Conservation (phyloP, 768 basidiomycete species). For the Dentipellis sp. region DNA sequence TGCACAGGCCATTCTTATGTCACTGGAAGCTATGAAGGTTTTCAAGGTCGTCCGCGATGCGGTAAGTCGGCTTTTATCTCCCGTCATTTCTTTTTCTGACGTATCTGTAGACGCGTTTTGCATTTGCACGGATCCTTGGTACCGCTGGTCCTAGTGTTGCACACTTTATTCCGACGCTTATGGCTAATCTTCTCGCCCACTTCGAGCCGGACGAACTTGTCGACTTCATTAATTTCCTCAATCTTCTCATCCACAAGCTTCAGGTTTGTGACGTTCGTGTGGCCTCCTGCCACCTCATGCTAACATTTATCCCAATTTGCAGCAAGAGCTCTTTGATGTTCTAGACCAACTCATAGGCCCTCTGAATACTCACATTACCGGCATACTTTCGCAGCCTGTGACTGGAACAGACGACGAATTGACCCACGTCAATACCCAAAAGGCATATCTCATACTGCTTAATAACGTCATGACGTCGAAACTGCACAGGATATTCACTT, state of each 20-base stretch:
- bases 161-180: constrained; percentile 79
- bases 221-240: constrained; percentile 95
- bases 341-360: constrained; percentile 87
- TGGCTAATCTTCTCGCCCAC: constrained; percentile 83
- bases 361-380: constrained; percentile 72
- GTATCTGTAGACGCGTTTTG: constrained; percentile 66
- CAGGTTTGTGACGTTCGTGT: constrained; percentile 41
- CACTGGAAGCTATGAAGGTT: constrained; percentile 79
- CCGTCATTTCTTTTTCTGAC: neutral
- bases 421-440: constrained; percentile 73
- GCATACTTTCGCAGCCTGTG: constrained; percentile 71
- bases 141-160: constrained; percentile 84
- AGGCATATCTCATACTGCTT: constrained; percentile 78
- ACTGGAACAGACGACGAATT: constrained; percentile 82
- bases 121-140: constrained; percentile 88
- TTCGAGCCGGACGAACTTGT: constrained; percentile 89
- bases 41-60: constrained; percentile 88
- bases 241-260: constrained; percentile 81
- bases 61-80: constrained; percentile 36
- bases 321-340: constrained; percentile 83
- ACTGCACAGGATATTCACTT: constrained; percentile 78
- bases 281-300: neutral
- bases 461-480: constrained; percentile 75
- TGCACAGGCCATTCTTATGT: constrained; percentile 80
- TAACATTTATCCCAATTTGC: constrained; percentile 3